A percentile compares a stretch with the other conserved stretches of the same genome.
Conservation (phyloP, 495 filamentous ascomycete species). For the Xylaria grammica region DNA sequence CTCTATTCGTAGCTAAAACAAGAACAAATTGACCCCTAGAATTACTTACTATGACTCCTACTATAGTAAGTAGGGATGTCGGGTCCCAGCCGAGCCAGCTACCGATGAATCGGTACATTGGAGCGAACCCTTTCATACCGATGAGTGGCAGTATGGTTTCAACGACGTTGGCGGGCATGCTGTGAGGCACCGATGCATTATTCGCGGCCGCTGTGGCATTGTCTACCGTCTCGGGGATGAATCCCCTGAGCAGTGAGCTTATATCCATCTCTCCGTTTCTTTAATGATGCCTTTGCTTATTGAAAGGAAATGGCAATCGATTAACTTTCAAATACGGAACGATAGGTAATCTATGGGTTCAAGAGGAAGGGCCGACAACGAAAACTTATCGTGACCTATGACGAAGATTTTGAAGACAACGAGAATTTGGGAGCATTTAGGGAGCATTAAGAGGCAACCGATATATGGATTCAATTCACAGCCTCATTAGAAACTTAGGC, state of each 20-base stretch:
- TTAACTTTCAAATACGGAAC: not conserved
- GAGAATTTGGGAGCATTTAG: no score
- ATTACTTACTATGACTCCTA: slow-evolving; percentile 32
- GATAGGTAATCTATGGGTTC: not conserved
- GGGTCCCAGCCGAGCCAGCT: slow-evolving; percentile 46
- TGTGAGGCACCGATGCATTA: slow-evolving; percentile 6
- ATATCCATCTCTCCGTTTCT: slow-evolving; percentile 14
- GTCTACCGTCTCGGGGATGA: slow-evolving; percentile 13
- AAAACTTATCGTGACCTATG: not conserved
- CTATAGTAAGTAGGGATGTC: slow-evolving; percentile 39
- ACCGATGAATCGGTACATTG: slow-evolving; percentile 35
- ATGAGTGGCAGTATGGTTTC: slow-evolving; percentile 34
- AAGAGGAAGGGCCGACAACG: not conserved
- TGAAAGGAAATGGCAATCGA: not conserved
- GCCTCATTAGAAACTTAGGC: not conserved
- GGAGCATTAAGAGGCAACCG: no score
- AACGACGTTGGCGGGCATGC: slow-evolving; percentile 28
- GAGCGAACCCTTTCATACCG: slow-evolving; percentile 29
- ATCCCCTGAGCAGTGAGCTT: not conserved
- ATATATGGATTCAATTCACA: not conserved
- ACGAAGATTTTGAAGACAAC: not conserved
- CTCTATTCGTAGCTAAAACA: no score
- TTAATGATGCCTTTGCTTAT: not conserved
- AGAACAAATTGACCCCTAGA: no score
- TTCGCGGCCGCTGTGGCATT: slow-evolving; percentile 6